Conservation (phyloP, 106 monocot genomes). For the Acorus calamus region DNA sequence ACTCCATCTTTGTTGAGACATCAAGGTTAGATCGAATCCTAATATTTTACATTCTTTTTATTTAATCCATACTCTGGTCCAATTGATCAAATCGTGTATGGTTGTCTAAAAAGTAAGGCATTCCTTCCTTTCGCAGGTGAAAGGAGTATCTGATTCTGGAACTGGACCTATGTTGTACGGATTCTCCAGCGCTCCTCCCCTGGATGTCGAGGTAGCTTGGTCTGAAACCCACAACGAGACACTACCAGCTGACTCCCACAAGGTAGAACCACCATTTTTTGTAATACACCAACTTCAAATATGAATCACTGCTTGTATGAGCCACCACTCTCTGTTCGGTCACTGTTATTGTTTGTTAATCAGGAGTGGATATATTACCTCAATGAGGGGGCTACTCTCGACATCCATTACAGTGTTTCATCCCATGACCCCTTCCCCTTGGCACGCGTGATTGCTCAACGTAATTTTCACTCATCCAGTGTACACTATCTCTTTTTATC, state of each 20-base stretch:
- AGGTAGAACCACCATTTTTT: constrained; percentile 6
- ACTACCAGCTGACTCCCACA: constrained; percentile 24
- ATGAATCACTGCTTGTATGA: too few species aligned
- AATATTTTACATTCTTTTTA: neutral
- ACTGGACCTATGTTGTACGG: constrained; percentile 24
- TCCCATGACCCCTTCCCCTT: constrained; percentile 16
- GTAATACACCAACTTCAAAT: too few species aligned
- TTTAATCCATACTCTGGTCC: too few species aligned
- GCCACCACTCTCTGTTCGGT: too few species aligned
- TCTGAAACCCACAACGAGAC: constrained; percentile 24
- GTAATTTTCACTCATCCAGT: constrained; percentile 1
- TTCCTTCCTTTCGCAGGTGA: constrained; percentile 21
- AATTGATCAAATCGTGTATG: neutral
- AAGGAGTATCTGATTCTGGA: constrained; percentile 6
- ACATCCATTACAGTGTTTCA: constrained; percentile 27
- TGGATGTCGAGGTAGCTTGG: constrained; percentile 25
- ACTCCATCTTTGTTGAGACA: constrained; percentile 34
- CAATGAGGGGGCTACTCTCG: constrained; percentile 25
- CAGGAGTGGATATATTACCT: constrained; percentile 57
- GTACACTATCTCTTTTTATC: too few species aligned
- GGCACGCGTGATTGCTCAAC: constrained; percentile 33
- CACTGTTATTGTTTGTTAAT: neutral
- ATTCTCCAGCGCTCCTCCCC: constrained; percentile 27
- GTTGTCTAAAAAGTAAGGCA: neutral
- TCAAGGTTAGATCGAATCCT: constrained; percentile 15